Percentiles rank a stretch among this genome's conserved stretches.
Conservation (phyloP, 2,329 filamentous ascomycete genomes). For the Monilinia vaccinii-corymbosi region DNA sequence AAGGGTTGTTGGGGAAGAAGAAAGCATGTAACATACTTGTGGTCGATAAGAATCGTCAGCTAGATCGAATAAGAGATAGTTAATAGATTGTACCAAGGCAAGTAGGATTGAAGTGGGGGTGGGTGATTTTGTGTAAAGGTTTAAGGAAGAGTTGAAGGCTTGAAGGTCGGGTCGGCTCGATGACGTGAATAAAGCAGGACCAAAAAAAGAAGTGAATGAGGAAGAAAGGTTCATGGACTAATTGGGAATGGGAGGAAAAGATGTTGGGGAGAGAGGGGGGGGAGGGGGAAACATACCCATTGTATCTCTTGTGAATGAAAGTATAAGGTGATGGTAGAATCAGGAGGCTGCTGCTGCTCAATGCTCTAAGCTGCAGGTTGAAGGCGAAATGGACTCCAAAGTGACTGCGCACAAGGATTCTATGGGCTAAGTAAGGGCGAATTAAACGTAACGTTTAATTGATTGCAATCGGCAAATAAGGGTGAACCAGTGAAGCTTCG, state of each 20-base stretch:
- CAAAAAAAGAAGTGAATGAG: constrained; percentile 5
- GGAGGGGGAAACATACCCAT: constrained; percentile 8
- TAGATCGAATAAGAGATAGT: constrained; percentile 9
- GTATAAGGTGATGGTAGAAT: constrained; percentile 11
- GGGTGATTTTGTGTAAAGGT: constrained; percentile 6
- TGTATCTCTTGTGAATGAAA: constrained; percentile 9
- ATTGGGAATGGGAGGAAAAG: constrained; percentile 8
- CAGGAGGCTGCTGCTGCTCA: constrained; percentile 12
- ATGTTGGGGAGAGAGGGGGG: neutral
- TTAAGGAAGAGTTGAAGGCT: constrained; percentile 3
- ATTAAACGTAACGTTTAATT: constrained; percentile 10
- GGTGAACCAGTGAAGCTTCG: constrained; percentile 7
- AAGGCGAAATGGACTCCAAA: constrained; percentile 11
- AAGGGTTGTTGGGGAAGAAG: neutral
- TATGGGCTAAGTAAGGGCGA: constrained; percentile 9
- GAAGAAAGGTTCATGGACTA: constrained; percentile 8
- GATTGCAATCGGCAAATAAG: constrained; percentile 8
- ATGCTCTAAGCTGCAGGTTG: constrained; percentile 11
- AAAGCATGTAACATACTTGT: constrained; percentile 9
- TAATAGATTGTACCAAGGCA: constrained; percentile 1
- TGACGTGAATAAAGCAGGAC: constrained; percentile 4
- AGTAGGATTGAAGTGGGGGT: constrained; percentile 7
- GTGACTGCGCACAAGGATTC: constrained; percentile 12
- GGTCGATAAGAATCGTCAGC: constrained; percentile 13
- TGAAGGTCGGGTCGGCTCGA: neutral